Conservation (phyloP, 163 green algal species). For the Chlorella variabilis region DNA sequence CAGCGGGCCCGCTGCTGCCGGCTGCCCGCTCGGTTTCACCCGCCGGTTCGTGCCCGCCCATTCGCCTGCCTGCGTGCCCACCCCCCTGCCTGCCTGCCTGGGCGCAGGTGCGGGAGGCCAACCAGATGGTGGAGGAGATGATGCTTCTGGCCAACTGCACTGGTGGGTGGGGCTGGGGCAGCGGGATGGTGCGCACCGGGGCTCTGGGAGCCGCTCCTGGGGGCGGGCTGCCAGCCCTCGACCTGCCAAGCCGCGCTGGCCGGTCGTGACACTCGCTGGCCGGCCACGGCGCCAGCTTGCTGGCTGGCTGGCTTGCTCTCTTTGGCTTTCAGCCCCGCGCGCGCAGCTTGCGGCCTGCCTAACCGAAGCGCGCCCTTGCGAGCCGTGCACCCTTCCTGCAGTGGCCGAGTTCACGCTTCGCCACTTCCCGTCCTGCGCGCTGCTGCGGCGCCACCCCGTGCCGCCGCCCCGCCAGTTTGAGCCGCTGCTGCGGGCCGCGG, state of each 20-base stretch:
- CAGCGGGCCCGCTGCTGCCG: too few species aligned
- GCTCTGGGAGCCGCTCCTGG: too few species aligned
- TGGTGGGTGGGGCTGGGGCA: background rate
- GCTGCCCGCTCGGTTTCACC: too few species aligned
- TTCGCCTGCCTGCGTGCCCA: background rate
- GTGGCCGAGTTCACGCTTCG: conserved; percentile 88
- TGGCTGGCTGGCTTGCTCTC: too few species aligned
- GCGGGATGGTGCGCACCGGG: background rate
- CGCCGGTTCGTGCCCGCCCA: too few species aligned
- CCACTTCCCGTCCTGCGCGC: conserved; percentile 80
- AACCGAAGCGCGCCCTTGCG: too few species aligned
- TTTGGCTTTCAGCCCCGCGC: too few species aligned
- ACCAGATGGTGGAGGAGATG: conserved; percentile 99
- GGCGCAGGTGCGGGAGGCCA: conserved; percentile 89
- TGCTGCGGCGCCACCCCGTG: conserved; percentile 88
- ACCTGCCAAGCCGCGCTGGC: too few species aligned
- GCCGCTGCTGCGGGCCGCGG: conserved; percentile 78
- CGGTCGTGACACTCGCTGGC: too few species aligned
- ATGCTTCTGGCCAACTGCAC: conserved; percentile 97
- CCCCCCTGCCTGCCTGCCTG: background rate
- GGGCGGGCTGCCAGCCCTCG: too few species aligned
- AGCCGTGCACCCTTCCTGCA: background rate
- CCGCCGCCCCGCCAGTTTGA: conserved; percentile 88
- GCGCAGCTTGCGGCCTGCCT: too few species aligned
- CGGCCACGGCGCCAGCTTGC: too few species aligned